Conservation (phyloP, 305 asterid species). For the Fraxinus sp. region DNA sequence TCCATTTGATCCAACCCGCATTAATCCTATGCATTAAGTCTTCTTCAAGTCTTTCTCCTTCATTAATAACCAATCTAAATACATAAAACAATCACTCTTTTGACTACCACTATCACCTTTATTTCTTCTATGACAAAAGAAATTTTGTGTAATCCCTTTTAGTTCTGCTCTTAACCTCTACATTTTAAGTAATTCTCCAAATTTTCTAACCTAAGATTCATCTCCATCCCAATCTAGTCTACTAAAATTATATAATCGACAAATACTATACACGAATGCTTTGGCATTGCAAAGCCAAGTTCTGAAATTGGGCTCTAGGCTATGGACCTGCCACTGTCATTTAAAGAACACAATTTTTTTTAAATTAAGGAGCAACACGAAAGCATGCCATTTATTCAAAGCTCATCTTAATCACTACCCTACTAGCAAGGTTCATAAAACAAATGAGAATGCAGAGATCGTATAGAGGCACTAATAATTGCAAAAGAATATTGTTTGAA, state of each 20-base stretch:
- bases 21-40: not conserved
- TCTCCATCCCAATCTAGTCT: not conserved
- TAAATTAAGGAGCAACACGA: not conserved
- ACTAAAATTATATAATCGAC: not conserved
- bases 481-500: not conserved
- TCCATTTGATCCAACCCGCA: not conserved
- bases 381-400: not conserved
- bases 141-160: not conserved
- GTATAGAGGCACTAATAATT: not conserved
- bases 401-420: not conserved
- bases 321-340: not conserved
- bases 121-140: not conserved
- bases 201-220: not conserved
- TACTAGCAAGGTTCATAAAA: not conserved
- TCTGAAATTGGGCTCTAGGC: not conserved
- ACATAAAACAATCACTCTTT: not conserved
- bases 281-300: not conserved
- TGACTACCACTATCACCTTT: not conserved
- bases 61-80: not conserved
- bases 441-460: not conserved
- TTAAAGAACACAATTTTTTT: not conserved
- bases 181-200: not conserved
- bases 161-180: not conserved
- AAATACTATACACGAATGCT: not conserved
- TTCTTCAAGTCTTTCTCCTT: not conserved